phyloP scores from a whole-genome alignment of 768 basidiomycete genomes.

The Lepiota brunneoincarnata region DNA sequence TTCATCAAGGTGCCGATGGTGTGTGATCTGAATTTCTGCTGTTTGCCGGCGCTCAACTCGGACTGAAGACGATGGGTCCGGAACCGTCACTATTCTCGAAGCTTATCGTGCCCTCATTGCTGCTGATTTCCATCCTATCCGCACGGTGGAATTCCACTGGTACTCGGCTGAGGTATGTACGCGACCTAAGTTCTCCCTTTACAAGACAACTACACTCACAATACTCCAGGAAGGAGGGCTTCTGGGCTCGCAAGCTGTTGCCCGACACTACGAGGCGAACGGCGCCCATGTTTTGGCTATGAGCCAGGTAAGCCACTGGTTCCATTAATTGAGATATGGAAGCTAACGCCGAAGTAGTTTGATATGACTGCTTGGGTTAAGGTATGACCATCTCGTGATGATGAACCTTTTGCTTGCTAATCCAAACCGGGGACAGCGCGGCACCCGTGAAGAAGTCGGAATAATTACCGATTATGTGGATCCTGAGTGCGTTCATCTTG shows the following conservation, averaged over 20 bases:
- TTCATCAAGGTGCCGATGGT: constrained; percentile 50
- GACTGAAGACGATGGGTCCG: constrained; percentile 68
- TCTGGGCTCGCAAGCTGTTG: constrained; percentile 88
- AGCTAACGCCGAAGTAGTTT: constrained; percentile 45
- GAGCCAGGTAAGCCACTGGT: constrained; percentile 58
- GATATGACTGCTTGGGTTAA: constrained; percentile 97
- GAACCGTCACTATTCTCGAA: constrained; percentile 78
- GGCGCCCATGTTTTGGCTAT: constrained; percentile 72
- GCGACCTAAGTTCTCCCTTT: constrained; percentile 9
- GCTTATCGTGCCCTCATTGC: constrained; percentile 69
- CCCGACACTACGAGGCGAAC: constrained; percentile 64
- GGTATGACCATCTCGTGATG: constrained; percentile 35
- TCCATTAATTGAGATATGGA: constrained; percentile 14
- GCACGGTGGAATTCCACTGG: constrained; percentile 80
- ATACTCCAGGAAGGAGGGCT: constrained; percentile 70
- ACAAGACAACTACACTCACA: constrained; percentile 11
- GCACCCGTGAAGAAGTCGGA: constrained; percentile 75
- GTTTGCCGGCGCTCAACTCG: constrained; percentile 20
- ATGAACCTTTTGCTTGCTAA: constrained; percentile 14
- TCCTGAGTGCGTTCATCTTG: constrained; percentile 35
- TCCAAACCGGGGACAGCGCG: constrained; percentile 36
- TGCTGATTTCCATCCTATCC: constrained; percentile 63
- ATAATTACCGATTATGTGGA: constrained; percentile 86
- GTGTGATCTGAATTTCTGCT: constrained; percentile 15
- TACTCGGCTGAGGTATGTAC: constrained; percentile 70